Evolutionary conservation across 163 green algal species (phyloP).

Genomic region (Chlorella variabilis): DNA sequence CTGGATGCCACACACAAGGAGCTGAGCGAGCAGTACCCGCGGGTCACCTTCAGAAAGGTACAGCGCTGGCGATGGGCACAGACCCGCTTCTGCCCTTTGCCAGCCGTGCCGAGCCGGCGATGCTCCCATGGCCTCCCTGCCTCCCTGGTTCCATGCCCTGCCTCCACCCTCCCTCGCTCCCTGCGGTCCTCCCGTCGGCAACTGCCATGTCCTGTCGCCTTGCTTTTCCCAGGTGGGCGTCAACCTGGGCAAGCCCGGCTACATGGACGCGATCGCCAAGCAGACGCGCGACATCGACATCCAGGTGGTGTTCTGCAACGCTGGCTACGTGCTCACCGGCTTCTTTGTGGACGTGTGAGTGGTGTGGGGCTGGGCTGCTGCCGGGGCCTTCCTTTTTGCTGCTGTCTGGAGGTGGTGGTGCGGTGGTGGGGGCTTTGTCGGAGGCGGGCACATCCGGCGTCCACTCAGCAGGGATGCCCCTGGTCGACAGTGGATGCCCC

Average conservation of each 20-base stretch:
- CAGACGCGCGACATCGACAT: constrained; percentile 86
- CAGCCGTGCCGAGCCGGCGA: too few relatives aligned
- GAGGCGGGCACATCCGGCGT: too few relatives aligned
- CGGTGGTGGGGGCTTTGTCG: background rate
- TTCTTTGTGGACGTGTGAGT: constrained; percentile 88
- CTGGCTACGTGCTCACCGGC: constrained; percentile 94
- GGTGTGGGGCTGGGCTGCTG: background rate
- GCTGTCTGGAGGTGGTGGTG: background rate
- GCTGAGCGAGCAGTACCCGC: constrained; percentile 69
- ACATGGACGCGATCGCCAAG: constrained; percentile 78
- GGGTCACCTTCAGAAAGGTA: constrained; percentile 82
- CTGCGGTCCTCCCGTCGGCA: too few relatives aligned
- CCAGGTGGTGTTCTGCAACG: constrained; percentile 91
- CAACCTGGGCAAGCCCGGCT: constrained; percentile 75
- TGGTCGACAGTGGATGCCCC: too few relatives aligned
- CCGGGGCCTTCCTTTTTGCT: background rate
- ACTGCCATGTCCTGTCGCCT: background rate
- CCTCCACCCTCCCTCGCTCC: too few relatives aligned
- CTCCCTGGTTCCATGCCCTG: too few relatives aligned
- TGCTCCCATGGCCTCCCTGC: too few relatives aligned
- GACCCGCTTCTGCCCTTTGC: too few relatives aligned
- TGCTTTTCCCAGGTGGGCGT: constrained; percentile 63
- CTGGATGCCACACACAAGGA: constrained; percentile 81
- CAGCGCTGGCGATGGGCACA: too few relatives aligned
- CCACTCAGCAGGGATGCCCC: too few relatives aligned